Base-by-base conservation (phyloP, 2,329 filamentous ascomycete genomes). In the Aspergillus sp. region DNA sequence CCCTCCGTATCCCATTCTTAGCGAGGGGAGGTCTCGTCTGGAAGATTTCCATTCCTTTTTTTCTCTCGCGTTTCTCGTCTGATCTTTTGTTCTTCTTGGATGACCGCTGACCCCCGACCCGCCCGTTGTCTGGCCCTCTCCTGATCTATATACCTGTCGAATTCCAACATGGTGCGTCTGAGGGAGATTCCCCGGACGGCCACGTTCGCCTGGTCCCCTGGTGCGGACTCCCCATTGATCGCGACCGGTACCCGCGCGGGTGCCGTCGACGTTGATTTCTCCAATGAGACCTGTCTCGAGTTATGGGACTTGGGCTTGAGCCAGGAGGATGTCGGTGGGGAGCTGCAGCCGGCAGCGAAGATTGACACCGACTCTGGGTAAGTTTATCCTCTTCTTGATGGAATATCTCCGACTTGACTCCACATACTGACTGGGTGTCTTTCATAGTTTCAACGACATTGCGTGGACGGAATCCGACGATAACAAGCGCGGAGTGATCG, bases 141-240 rank as follows among this genome's bases (percentile, higher is more conserved):
- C 54, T 54, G 48, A 63, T 55, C 55, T 61, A 60, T 59, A 60
- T 53, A 50, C 57, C 47, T 41, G 35, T 30, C 46, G 4, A 48
- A 55, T 54, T 49, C 56, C 72, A 76, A 64, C 73, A 99, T 99
- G 94, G 93, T 96, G 76, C 89, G 91, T 78, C 82, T 97, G 75
- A 86, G 93, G 81, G 92, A 97, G 80, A 95, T 99, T 69, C 89
- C 91, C 72, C 86, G 94, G 76, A 99, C 94, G 67, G 94, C 93
- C 73, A 89, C 93, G 66, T 99, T 99, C 74, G 90, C 94, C 68
- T 99, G 94, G 93, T 96, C 90, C 62, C 88, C 92, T 22, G 89
- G 86, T 63, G 77, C 89, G 47, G 82, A 83, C 36, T 84, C 86
- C 62, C 91, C 93, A 64, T 80, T 95, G 62, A 80, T 99, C 59